Conservation (phyloP, 1,284 basidiomycete genomes). For the Meripilus lineatus region DNA sequence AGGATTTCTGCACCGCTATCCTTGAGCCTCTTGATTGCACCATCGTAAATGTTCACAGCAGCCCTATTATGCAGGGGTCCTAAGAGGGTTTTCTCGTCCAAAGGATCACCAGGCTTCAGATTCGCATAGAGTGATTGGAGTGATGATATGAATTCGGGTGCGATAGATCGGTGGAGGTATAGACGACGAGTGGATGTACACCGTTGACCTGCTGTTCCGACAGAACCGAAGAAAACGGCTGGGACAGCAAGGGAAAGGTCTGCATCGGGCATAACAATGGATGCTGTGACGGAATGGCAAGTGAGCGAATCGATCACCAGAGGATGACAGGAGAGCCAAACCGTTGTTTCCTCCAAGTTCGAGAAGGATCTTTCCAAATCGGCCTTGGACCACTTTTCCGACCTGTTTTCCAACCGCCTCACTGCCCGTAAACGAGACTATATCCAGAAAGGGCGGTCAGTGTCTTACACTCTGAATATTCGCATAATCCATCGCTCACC, state of each 20-base stretch:
- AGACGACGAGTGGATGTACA: constrained; percentile 92
- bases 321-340: constrained; percentile 23
- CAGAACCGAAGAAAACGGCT: constrained; percentile 88
- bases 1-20: constrained; percentile 73
- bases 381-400: constrained; percentile 72
- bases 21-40: constrained; percentile 61
- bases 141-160: constrained; percentile 68
- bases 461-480: neutral
- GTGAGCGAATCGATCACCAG: neutral
- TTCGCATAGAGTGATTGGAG: constrained; percentile 71
- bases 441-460: neutral
- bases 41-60: constrained; percentile 64
- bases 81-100: constrained; percentile 67
- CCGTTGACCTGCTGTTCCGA: constrained; percentile 92
- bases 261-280: constrained; percentile 90
- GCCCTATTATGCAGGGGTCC: constrained; percentile 80
- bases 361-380: constrained; percentile 82
- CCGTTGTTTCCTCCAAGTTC: constrained; percentile 97
- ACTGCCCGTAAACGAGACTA: constrained; percentile 92
- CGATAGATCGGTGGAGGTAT: constrained; percentile 81
- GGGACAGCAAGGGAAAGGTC: constrained; percentile 87
- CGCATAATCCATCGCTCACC: constrained; percentile 35
- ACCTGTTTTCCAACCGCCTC: constrained; percentile 85
- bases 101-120: constrained; percentile 78
- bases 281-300: constrained; percentile 43